Conservation (phyloP, 75 land plant genomes). For the Picea glauca region DNA sequence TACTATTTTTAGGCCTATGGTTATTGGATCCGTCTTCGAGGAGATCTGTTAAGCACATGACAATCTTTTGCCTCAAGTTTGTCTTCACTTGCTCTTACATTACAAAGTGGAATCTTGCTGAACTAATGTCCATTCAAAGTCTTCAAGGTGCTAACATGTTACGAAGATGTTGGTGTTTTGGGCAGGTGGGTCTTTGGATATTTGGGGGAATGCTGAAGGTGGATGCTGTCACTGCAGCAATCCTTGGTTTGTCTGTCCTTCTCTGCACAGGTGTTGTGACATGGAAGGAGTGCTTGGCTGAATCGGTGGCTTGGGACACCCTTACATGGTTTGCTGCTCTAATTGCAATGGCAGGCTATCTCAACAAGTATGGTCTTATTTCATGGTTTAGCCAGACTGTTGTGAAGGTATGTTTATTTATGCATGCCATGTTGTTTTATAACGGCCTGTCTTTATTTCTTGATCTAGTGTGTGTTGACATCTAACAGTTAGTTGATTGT, state of each 20-base stretch:
- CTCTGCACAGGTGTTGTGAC: slow-evolving; percentile 94
- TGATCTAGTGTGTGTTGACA: background rate
- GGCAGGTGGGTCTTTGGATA: slow-evolving; percentile 82
- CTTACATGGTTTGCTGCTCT: slow-evolving; percentile 99
- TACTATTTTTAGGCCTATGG: no score
- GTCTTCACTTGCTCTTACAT: background rate
- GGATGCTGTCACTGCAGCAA: slow-evolving; percentile 97
- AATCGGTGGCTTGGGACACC: slow-evolving; percentile 98
- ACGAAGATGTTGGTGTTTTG: background rate
- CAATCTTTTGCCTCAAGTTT: background rate
- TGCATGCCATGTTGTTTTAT: background rate
- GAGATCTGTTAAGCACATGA: no score
- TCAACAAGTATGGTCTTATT: slow-evolving; percentile 95
- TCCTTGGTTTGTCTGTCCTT: slow-evolving; percentile 90
- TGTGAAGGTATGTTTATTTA: slow-evolving; percentile 68
- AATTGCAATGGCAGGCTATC: slow-evolving; percentile 98
- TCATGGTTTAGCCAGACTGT: slow-evolving; percentile 97
- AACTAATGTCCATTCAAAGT: background rate
- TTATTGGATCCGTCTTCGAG: no score
- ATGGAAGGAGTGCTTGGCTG: slow-evolving; percentile 98
- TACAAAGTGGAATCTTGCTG: background rate
- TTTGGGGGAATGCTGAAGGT: slow-evolving; percentile 67
- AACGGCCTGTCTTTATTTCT: background rate
- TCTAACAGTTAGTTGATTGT: slow-evolving; percentile 11
- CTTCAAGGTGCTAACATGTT: slow-evolving; percentile 3